Evolutionary conservation across 225 moss, liverwort and hornwort species (phyloP), one percentile per base, ranked within the genome.

Genomic region (Rhytidiadelphus loreus): DNA sequence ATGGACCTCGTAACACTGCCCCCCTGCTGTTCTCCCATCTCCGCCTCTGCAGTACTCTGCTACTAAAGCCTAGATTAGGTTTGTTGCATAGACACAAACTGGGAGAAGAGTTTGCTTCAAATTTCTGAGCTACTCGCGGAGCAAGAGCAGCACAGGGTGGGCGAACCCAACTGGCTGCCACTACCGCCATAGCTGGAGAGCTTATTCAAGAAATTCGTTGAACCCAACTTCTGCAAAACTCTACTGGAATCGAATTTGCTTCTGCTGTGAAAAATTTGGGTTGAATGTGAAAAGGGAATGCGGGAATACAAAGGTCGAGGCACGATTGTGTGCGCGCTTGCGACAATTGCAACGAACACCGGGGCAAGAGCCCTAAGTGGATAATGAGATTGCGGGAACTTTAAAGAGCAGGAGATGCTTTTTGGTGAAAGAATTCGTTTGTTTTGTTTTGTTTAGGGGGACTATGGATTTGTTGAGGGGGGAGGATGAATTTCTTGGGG

Each of bases 121-220:
- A 43, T 70, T 39, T 76, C 60, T 50, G 83, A 91, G 83, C 83
- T 76, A 18, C 77, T 81, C 86, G 88, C 35, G 92, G 71, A n/a
- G 85, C 43, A 78, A 84, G 55, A 7, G 72, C 87, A 58, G 87
- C 64, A 30, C 70, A 88, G 33, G 71, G 81, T 56, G 90, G 72
- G 48, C 75, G 85, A 52, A 74, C 69, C 90, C 84, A 89, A 89
- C 85, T 89, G 79, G 84, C 86, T 86, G 93, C 83, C 41, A 90
- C 86, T 44, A 84, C 64, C 83, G 91, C 93, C 93, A 93, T 93
- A 26, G 89, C 91, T 86, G 43, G 71, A 48, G 28, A n/a, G 48
- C 2, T 30, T 53, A 18, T 3, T 78, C 64, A 43, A 52, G 77
- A 64, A 86, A 86, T 86, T 78, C 55, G 33, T 63, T 39, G 37